Percentiles rank a stretch among this genome's conserved stretches.
Conservation (phyloP, 176 grass and related monocot genomes). For the Oropetium thomaeum region DNA sequence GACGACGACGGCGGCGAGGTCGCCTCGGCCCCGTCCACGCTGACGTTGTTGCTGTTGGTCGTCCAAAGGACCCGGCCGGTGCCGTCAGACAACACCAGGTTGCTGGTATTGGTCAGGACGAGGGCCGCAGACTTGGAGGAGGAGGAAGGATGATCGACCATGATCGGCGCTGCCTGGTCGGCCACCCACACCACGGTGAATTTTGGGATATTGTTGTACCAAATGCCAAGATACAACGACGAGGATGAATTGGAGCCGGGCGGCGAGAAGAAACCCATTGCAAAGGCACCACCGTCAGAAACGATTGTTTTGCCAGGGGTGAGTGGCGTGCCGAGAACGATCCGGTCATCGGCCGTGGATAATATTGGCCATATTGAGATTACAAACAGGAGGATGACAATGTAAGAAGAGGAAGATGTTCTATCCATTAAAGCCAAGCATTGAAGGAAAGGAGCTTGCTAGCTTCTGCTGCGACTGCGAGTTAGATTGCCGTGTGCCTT, state of each 20-base stretch:
- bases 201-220: not conserved
- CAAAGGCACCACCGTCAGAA: not conserved
- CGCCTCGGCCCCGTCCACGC: too few species aligned
- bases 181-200: not conserved
- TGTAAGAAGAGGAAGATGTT: not conserved
- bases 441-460: not conserved
- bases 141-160: not conserved
- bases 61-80: slow-evolving; percentile 19
- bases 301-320: not conserved
- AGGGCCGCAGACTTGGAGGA: not conserved
- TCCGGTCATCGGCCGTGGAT: not conserved
- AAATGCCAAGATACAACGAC: not conserved
- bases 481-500: not conserved
- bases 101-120: not conserved
- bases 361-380: not conserved
- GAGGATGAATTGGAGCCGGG: not conserved
- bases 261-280: not conserved
- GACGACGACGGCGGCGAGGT: too few species aligned
- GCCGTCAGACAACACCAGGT: slow-evolving; percentile 15
- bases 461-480: not conserved
- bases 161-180: not conserved
- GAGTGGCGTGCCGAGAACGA: not conserved
- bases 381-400: not conserved
- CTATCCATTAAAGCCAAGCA: not conserved
- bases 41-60: too few species aligned